phyloP scores from a whole-genome alignment of 805 yeast genomes.

The Lipomyces japonicus region DNA sequence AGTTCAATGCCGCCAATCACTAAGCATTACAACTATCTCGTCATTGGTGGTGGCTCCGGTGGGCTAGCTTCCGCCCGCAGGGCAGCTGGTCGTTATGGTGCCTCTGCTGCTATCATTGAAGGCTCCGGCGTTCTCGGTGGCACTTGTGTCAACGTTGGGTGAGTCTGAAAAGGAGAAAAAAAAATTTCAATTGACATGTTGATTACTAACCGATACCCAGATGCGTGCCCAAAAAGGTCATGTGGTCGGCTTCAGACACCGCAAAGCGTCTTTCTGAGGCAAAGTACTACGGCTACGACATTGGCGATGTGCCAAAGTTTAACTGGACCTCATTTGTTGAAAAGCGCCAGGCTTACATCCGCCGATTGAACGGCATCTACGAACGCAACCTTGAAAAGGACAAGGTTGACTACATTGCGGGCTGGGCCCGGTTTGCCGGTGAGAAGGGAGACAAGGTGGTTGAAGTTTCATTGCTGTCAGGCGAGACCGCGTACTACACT shows the following conservation, averaged over 20 bases:
- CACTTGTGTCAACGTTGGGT: conserved; percentile 96
- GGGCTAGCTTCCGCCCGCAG: conserved; percentile 98
- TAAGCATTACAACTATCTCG: conserved; percentile 79
- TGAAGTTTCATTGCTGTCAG: conserved; percentile 69
- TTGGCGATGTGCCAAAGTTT: conserved; percentile 59
- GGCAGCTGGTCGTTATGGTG: conserved; percentile 84
- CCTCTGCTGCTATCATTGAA: conserved; percentile 79
- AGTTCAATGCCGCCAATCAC: conserved; percentile 36
- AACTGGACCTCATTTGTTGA: conserved; percentile 78
- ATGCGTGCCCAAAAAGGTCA: conserved; percentile 97
- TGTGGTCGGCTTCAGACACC: conserved; percentile 96
- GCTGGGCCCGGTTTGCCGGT: conserved; percentile 74
- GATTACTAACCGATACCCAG: conserved; percentile 1
- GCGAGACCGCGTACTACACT: conserved; percentile 55
- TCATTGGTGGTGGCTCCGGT: conserved; percentile 98
- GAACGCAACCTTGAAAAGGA: conserved; percentile 82
- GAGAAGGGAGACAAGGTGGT: conserved; percentile 52
- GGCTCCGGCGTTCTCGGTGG: conserved; percentile 79
- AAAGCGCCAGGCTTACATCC: conserved; percentile 88
- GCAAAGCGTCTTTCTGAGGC: conserved; percentile 75
- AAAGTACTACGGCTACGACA: conserved; percentile 72
- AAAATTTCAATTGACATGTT: neutral
- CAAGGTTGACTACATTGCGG: conserved; percentile 81
- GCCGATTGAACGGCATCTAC: conserved; percentile 87
- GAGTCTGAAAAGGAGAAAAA: conserved; percentile 1